Base-by-base conservation (phyloP, 2,329 filamentous ascomycete genomes). In the Colletotrichum sojae region DNA sequence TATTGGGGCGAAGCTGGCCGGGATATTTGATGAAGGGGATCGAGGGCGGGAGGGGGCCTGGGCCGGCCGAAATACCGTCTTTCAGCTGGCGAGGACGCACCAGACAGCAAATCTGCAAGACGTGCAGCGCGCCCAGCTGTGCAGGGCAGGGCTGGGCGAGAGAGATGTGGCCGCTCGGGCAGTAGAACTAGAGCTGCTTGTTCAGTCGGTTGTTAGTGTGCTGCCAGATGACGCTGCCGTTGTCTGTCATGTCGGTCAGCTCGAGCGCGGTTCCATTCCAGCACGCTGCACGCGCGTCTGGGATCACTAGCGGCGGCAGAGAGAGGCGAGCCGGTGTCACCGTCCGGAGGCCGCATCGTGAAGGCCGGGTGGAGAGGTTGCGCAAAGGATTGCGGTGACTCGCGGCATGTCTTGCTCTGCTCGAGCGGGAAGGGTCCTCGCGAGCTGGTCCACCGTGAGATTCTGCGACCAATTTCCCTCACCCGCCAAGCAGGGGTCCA, bases 11-110 rank as follows among this genome's bases (percentile, higher is more conserved):
- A 60, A 60, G 62, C 27, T 20, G 27, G 45, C 55, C 43, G 51
- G 55, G 51, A 69, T 66, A 56, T 46, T 69, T 60, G 62, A 66
- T 69, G 49, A 66, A 66, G 49, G 49, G 62, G 66, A 16, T 49
- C 22, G 48, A 59, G 40, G 36, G 49, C 53, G 43, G 51, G 18
- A 56, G 54, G 54, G 52, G 66, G 62, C 43, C 66, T 69, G 56
- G 66, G 51, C 66, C 36, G 62, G 63, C 46, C 66, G 31, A 66
- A 64, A 66, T 25, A 5, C 66, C 2, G 48, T 31, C 31, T 43
- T 15, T 66, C 62, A 69, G 66, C 62, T 69, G 31, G 31, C 31
- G 25, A 51, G 48, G 36, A 40, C 36, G 36, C 55, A 52, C 31
- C 27, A 9, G 61, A 60, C 36, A 16, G 25, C 18, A 18, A 60